These are phyloP conservation scores for Xylariaceae sp. DNA, from an alignment of 2,329 filamentous ascomycete genomes.

Conservation along the genomic window DNA sequence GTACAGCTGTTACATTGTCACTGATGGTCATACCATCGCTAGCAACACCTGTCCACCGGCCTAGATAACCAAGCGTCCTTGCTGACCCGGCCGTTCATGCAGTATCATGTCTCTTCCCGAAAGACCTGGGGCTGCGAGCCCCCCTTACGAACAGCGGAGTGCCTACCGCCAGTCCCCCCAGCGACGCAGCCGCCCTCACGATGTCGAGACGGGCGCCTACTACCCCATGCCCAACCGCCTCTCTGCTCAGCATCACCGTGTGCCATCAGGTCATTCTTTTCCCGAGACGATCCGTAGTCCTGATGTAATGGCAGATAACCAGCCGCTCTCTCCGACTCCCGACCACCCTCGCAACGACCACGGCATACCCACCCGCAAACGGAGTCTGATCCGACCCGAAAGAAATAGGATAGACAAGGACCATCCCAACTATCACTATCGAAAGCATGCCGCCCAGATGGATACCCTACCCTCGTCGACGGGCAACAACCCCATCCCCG, in stretches of 20 bases:
- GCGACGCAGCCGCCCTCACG: slow-evolving; percentile 60
- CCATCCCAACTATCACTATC: slow-evolving; percentile 94
- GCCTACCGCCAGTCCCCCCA: slow-evolving; percentile 66
- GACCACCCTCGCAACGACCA: slow-evolving; percentile 26
- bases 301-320: slow-evolving; percentile 53
- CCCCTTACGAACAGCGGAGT: slow-evolving; percentile 57
- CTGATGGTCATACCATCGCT: not conserved
- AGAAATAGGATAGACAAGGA: slow-evolving; percentile 78
- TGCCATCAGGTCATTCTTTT: slow-evolving; percentile 55
- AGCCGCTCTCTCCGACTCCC: slow-evolving; percentile 50
- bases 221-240: slow-evolving; percentile 37
- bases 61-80: not conserved
- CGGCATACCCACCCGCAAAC: slow-evolving; percentile 58
- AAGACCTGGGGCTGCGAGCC: slow-evolving; percentile 58
- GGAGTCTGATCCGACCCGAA: slow-evolving; percentile 85
- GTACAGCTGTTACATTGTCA: not conserved
- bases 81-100: slow-evolving; percentile 14
- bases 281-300: slow-evolving; percentile 54
- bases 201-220: slow-evolving; percentile 64
- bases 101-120: slow-evolving; percentile 59
- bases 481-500: slow-evolving; percentile 82
- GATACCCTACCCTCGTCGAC: slow-evolving; percentile 84
- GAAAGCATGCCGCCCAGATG: slow-evolving; percentile 93
- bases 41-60: too few relatives aligned
- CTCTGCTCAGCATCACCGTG: slow-evolving; percentile 48